phyloP scores from a whole-genome alignment of 2,329 filamentous ascomycete species.

The Cordyceps javanica region DNA sequence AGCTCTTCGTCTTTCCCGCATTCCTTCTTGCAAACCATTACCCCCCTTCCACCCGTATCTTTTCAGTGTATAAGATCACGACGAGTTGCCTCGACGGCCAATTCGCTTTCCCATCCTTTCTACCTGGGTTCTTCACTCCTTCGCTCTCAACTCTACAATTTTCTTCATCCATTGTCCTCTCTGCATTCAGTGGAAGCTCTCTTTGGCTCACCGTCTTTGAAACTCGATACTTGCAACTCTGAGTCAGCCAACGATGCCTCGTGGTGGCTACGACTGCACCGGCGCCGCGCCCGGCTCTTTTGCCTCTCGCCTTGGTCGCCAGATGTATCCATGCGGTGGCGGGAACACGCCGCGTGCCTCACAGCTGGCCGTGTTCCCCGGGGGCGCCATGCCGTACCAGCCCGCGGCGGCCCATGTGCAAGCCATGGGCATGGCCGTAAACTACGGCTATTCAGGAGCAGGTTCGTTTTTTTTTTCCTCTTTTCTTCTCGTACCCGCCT shows the following conservation, averaged over 20 bases:
- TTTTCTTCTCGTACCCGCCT: neutral
- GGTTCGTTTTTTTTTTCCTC: neutral
- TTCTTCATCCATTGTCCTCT: too few relatives aligned
- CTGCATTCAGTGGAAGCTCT: too few relatives aligned
- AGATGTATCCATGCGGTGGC: neutral
- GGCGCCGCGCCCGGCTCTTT: slow-evolving; percentile 9
- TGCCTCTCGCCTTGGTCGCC: neutral
- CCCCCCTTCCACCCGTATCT: too few relatives aligned
- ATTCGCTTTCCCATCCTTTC: too few relatives aligned
- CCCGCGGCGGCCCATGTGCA: neutral
- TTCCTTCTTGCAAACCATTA: neutral
- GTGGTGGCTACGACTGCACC: slow-evolving; percentile 10
- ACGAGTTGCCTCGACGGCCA: too few relatives aligned
- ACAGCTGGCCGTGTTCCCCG: neutral
- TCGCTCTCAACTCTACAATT: too few relatives aligned
- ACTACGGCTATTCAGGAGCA: neutral
- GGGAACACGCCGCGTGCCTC: slow-evolving; percentile 7
- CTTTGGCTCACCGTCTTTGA: too few relatives aligned
- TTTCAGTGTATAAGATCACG: too few relatives aligned
- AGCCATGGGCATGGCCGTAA: neutral
- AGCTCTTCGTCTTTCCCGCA: too few relatives aligned
- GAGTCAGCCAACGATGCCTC: neutral
- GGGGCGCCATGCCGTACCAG: neutral
- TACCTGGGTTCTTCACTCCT: too few relatives aligned
- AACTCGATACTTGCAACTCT: too few relatives aligned